These are phyloP conservation scores for Apophysomyces elegans DNA, from an alignment of 371 early-diverging fungal genomes.

Conservation along the genomic window DNA sequence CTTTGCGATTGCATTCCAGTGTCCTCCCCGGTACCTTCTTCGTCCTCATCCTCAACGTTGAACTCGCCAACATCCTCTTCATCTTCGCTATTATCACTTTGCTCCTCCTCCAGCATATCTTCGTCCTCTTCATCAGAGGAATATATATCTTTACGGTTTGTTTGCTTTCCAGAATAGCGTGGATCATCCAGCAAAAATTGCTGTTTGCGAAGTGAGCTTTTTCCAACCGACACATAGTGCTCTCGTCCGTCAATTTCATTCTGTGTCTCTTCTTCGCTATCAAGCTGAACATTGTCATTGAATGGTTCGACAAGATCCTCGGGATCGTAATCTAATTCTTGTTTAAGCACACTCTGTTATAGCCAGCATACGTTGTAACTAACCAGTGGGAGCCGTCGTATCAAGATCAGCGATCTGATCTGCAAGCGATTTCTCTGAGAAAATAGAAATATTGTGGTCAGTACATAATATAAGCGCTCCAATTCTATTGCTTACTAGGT, in stretches of 20 bases:
- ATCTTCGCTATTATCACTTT: constrained; percentile 43
- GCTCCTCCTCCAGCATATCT: constrained; percentile 22
- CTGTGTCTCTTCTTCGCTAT: constrained; percentile 53
- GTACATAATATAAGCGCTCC: neutral
- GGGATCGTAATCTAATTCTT: constrained; percentile 58
- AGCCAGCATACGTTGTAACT: neutral
- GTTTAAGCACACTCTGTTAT: constrained; percentile 2
- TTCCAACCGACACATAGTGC: constrained; percentile 76
- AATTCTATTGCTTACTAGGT: neutral
- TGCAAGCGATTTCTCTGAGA: constrained; percentile 58
- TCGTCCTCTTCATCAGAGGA: constrained; percentile 50
- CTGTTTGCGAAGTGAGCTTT: constrained; percentile 67
- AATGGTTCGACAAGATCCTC: constrained; percentile 64
- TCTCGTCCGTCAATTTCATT: constrained; percentile 57
- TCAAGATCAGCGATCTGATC: constrained; percentile 74
- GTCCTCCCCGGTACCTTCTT: constrained; percentile 27
- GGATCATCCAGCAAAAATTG: constrained; percentile 75
- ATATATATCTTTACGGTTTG: constrained; percentile 67
- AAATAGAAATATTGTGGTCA: neutral
- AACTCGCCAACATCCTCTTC: constrained; percentile 34
- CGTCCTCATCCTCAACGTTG: constrained; percentile 30
- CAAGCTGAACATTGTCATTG: constrained; percentile 39
- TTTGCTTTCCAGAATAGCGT: constrained; percentile 76
- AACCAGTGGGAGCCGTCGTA: constrained; percentile 72
- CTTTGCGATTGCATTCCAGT: constrained; percentile 34